Percentiles rank a stretch among this genome's conserved stretches.
These are phyloP conservation scores for Nothomitra cinnamomea DNA, from an alignment of 2,329 filamentous ascomycete species.

Conservation along the genomic window DNA sequence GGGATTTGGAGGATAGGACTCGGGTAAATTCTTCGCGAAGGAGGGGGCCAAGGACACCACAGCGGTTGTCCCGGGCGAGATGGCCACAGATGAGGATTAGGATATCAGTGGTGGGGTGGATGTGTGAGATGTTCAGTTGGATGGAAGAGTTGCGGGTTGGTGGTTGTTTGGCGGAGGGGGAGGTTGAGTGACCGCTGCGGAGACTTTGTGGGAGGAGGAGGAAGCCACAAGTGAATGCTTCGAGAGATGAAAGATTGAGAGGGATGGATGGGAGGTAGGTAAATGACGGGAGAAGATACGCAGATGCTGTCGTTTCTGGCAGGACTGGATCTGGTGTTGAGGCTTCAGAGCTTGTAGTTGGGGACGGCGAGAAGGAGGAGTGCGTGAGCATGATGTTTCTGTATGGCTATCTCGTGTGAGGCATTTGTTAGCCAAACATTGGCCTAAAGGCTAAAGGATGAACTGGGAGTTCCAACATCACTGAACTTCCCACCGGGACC, in stretches of 20 bases:
- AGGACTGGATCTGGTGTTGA: no score
- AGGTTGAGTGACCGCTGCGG: slow-evolving; percentile 33
- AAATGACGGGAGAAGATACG: slow-evolving; percentile 69
- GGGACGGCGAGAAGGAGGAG: slow-evolving; percentile 43
- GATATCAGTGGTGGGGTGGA: slow-evolving; percentile 43
- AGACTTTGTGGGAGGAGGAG: slow-evolving; percentile 23
- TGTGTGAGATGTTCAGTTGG: slow-evolving; percentile 10
- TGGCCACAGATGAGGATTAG: slow-evolving; percentile 83
- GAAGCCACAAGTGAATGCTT: slow-evolving; percentile 27
- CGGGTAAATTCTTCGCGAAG: slow-evolving; percentile 53
- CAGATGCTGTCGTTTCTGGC: slow-evolving; percentile 36
- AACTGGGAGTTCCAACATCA: slow-evolving; percentile 35
- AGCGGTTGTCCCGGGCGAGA: slow-evolving; percentile 62
- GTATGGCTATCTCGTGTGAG: slow-evolving; percentile 45
- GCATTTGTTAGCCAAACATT: slow-evolving; percentile 5
- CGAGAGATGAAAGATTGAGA: slow-evolving; percentile 37
- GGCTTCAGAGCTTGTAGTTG: slow-evolving; percentile 28
- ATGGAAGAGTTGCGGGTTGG: slow-evolving; percentile 23
- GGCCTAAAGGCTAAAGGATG: neutral
- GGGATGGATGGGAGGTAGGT: slow-evolving; percentile 60
- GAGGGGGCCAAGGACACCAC: slow-evolving; percentile 62
- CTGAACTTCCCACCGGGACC: slow-evolving; percentile 47
- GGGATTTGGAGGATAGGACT: slow-evolving; percentile 11
- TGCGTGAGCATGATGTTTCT: slow-evolving; percentile 65
- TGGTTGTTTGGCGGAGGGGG: slow-evolving; percentile 35